A percentile compares a stretch with the other conserved stretches of the same genome.
phyloP scores from a whole-genome alignment of 1,139 yeast species.

The Keqinozyma sinolaborantium region DNA sequence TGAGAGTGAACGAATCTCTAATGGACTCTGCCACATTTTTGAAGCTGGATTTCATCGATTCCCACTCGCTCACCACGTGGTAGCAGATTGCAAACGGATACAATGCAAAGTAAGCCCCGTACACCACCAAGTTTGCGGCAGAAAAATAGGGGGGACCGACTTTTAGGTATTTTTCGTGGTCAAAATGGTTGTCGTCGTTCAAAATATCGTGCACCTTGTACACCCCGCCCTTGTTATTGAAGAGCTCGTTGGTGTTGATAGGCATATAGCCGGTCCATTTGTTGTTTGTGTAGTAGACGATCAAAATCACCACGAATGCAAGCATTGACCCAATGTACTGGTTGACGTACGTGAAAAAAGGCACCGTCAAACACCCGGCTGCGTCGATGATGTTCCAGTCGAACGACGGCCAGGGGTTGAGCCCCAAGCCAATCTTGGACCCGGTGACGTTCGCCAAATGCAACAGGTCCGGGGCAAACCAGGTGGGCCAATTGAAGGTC shows the following conservation, averaged over 20 bases:
- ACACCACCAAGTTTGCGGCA: constrained; percentile 40
- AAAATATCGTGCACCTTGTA: constrained; percentile 32
- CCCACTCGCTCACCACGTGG: constrained; percentile 40
- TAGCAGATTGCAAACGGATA: constrained; percentile 43
- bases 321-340: constrained; percentile 31
- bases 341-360: constrained; percentile 36
- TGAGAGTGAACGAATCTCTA: constrained; percentile 23
- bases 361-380: constrained; percentile 40
- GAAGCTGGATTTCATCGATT: constrained; percentile 39
- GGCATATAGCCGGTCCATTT: constrained; percentile 41
- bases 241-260: constrained; percentile 35
- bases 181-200: constrained; percentile 28
- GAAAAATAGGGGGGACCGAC: constrained; percentile 44
- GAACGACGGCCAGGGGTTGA: constrained; percentile 42
- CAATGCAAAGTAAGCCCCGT: constrained; percentile 40
- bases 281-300: constrained; percentile 33
- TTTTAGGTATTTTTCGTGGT: constrained; percentile 23
- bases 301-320: constrained; percentile 28
- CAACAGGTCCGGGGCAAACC: constrained; percentile 40
- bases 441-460: constrained; percentile 40
- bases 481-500: constrained; percentile 47
- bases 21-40: constrained; percentile 32
- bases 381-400: constrained; percentile 44
- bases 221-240: constrained; percentile 30
- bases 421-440: constrained; percentile 34